A percentile compares a stretch with the other conserved stretches of the same genome.
Conservation (phyloP, 208 protist genomes). For the Trypanosoma rangeli region DNA sequence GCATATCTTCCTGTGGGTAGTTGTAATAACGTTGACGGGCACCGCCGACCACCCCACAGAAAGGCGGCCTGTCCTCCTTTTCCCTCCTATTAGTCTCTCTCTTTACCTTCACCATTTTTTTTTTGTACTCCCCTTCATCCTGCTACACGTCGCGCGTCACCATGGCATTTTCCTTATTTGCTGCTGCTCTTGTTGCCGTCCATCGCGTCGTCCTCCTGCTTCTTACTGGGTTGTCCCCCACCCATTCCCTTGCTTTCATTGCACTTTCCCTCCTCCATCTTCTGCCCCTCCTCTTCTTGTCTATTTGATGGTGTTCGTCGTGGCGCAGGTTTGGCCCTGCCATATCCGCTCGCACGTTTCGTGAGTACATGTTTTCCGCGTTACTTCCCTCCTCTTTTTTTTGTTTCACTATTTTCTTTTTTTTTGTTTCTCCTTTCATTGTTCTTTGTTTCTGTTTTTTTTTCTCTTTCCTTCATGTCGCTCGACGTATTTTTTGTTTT, state of each 20-base stretch:
- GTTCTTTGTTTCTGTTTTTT: constrained; percentile 17
- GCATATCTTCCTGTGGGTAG: too few species aligned
- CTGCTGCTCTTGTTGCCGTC: neutral
- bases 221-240: too few species aligned
- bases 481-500: neutral
- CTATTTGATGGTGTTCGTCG: neutral
- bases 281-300: neutral
- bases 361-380: neutral
- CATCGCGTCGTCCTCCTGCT: neutral
- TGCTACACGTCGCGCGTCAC: neutral
- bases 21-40: too few species aligned
- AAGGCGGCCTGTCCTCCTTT: too few species aligned
- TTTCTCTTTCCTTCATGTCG: neutral
- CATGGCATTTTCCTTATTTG: neutral
- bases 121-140: neutral
- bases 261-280: neutral
- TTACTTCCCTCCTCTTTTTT: neutral
- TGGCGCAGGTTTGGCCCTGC: neutral
- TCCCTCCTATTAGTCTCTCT: neutral
- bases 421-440: constrained; percentile 10
- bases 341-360: neutral
- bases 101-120: neutral
- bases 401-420: neutral
- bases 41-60: too few species aligned
- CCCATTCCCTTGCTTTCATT: neutral